phyloP scores from a whole-genome alignment of 2,329 filamentous ascomycete genomes.

The Karstenula rhodostoma region DNA sequence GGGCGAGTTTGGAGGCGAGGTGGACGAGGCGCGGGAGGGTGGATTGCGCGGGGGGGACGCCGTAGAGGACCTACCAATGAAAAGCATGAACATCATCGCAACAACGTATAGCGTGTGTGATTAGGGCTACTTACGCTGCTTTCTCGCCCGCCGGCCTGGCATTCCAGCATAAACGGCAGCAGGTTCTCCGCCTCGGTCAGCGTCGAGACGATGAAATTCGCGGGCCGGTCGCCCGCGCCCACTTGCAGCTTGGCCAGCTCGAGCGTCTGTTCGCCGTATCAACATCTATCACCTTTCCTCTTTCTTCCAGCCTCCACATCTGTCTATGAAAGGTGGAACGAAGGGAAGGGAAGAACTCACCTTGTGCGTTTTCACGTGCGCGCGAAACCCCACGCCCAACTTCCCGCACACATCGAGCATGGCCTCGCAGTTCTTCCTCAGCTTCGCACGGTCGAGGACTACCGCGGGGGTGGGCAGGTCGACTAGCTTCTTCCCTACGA shows the following conservation, averaged over 20 bases:
- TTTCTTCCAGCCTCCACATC: too few relatives aligned
- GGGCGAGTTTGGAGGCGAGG: slow-evolving; percentile 63
- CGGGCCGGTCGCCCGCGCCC: slow-evolving; percentile 58
- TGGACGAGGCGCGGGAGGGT: slow-evolving; percentile 66
- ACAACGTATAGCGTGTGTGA: not conserved
- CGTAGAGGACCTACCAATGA: slow-evolving; percentile 68
- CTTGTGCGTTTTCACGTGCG: slow-evolving; percentile 87
- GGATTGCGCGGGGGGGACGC: slow-evolving; percentile 72
- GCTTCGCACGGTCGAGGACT: slow-evolving; percentile 72
- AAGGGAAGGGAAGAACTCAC: slow-evolving; percentile 51
- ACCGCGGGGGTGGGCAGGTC: slow-evolving; percentile 72
- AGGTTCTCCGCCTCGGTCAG: slow-evolving; percentile 76
- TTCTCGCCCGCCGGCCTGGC: slow-evolving; percentile 60
- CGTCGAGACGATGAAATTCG: slow-evolving; percentile 76
- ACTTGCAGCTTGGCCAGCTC: slow-evolving; percentile 75
- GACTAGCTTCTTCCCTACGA: slow-evolving; percentile 67
- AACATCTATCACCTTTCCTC: not conserved
- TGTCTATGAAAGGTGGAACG: too few relatives aligned
- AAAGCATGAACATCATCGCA: not conserved
- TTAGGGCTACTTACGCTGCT: slow-evolving; percentile 63
- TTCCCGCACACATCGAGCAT: slow-evolving; percentile 72
- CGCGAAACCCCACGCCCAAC: slow-evolving; percentile 72
- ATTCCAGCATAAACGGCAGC: slow-evolving; percentile 66
- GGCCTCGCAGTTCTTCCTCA: slow-evolving; percentile 71
- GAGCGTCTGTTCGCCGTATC: slow-evolving; percentile 60